These are phyloP conservation scores for Fusarium heterosporum DNA, from an alignment of 2,329 filamentous ascomycete genomes.

Conservation along the genomic window DNA sequence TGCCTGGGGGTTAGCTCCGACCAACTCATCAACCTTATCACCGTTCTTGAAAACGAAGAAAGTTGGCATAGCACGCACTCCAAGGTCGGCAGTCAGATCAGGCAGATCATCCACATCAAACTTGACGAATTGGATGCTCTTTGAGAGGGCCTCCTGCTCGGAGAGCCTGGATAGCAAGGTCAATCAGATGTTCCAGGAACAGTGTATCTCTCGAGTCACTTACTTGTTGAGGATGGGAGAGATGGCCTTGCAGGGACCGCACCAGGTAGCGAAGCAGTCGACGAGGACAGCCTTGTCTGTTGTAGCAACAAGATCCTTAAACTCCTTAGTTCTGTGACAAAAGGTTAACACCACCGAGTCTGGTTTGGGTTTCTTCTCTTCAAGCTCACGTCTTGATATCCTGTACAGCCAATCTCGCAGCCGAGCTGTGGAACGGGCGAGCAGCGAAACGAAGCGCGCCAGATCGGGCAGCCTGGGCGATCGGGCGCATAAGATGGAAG, in stretches of 20 bases:
- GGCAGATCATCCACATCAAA: slow-evolving; percentile 88
- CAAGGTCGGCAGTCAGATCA: slow-evolving; percentile 80
- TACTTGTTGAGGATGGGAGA: slow-evolving; percentile 72
- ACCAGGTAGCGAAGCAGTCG: slow-evolving; percentile 76
- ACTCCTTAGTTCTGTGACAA: slow-evolving; percentile 67
- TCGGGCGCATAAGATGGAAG: slow-evolving; percentile 35
- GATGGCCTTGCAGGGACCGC: slow-evolving; percentile 94
- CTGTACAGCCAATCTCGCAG: slow-evolving; percentile 59
- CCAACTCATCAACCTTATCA: slow-evolving; percentile 76
- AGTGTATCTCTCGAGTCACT: slow-evolving; percentile 2
- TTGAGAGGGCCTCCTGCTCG: slow-evolving; percentile 60
- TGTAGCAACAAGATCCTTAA: slow-evolving; percentile 63
- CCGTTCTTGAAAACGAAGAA: slow-evolving; percentile 88
- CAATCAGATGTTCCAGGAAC: neutral
- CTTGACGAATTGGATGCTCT: slow-evolving; percentile 82
- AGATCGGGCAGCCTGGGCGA: slow-evolving; percentile 38
- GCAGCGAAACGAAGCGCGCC: slow-evolving; percentile 18
- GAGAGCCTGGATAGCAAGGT: slow-evolving; percentile 37
- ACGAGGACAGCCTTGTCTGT: slow-evolving; percentile 75
- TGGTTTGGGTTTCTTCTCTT: neutral
- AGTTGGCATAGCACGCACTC: slow-evolving; percentile 91
- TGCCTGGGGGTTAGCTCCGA: slow-evolving; percentile 79
- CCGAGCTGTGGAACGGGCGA: slow-evolving; percentile 53
- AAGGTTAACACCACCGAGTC: slow-evolving; percentile 2
- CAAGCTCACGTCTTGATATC: slow-evolving; percentile 54